These are phyloP conservation scores for Daldinia childiae DNA, from an alignment of 495 filamentous ascomycete species.

Conservation along the genomic window DNA sequence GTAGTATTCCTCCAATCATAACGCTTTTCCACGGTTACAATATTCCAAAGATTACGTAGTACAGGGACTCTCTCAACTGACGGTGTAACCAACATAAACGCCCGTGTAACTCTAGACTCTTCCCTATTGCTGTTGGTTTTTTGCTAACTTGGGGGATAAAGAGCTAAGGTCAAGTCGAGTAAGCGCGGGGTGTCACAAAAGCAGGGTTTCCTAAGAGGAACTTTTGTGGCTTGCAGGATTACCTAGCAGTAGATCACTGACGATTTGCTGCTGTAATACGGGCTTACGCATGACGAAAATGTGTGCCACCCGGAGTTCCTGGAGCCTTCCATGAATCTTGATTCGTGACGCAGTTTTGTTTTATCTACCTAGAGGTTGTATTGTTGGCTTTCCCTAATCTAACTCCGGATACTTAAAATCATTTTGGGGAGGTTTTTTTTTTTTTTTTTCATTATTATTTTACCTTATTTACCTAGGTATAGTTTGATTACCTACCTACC, in stretches of 20 bases:
- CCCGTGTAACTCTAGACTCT: slow-evolving; percentile 28
- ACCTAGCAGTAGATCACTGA: slow-evolving; percentile 9
- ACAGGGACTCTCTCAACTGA: slow-evolving; percentile 3
- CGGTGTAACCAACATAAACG: slow-evolving; percentile 36
- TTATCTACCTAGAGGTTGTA: background rate
- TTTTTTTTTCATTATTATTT: background rate
- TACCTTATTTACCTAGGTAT: background rate
- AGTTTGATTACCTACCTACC: background rate
- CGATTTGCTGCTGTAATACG: background rate
- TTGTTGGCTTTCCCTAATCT: slow-evolving; percentile 2
- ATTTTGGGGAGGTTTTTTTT: no score
- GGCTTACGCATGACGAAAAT: slow-evolving; percentile 21
- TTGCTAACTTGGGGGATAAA: background rate
- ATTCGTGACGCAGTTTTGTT: slow-evolving; percentile 1
- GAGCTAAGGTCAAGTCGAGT: slow-evolving; percentile 19
- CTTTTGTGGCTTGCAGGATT: slow-evolving; percentile 4
- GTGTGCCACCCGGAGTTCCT: background rate
- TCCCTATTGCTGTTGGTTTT: background rate
- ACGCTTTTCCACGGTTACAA: slow-evolving; percentile 8
- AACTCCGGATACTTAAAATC: background rate
- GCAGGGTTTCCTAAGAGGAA: background rate
- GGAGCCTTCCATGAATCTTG: background rate
- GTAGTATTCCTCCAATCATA: background rate
- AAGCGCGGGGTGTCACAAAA: slow-evolving; percentile 35
- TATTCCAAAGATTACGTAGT: slow-evolving; percentile 17